Base-by-base conservation (phyloP, 2,329 filamentous ascomycete species). In the Hortaea werneckii region DNA sequence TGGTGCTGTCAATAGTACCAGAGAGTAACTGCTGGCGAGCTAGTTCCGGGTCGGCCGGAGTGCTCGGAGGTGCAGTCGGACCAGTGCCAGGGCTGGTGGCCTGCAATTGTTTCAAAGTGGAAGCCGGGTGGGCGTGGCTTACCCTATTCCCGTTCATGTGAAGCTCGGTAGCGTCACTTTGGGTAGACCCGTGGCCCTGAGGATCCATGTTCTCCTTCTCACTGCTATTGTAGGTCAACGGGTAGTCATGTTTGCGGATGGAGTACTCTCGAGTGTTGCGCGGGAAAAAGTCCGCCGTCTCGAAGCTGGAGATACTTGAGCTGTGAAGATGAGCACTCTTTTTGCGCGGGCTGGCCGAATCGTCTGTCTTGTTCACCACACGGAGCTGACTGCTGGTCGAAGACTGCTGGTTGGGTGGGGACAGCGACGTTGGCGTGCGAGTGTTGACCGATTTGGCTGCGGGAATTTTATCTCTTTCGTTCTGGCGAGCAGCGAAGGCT, bases 261-360 rank as follows among this genome's bases (percentile, higher is more conserved):
- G 64, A 66, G 43, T 65, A 62, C 12, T 66, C 62, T 29, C 54
- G 52, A 27, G 64, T 60, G 46, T 67, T 63, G 50, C 53, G 54
- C 7, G 64, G 64, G 47, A 67, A 67, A 58, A 67, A 67, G 50
- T 66, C 63, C 13, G 59, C 58, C 8, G 64, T 67, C 29, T 56
- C 55, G 46, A 64, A 61, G 50, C 64, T 66, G 7, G 63, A 58
- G n/a, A 58, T 48, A 46, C 63, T 66, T 5, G 62, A 63, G 46
- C 55, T 59, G 43, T 58, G 54, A 5, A 58, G 29, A 29, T 54
- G 52, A 32, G 47, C 39, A 39, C 48, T 50, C 50, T 54, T 54
- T 46, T 56, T 56, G 7, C 47, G 37, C n/a, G 55, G 55, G 40
- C 50, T 55, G 49, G 52, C 48, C 4, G 54, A 54, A 8, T 56